Percentiles rank a stretch among this genome's conserved stretches.
Evolutionary conservation across 2,329 filamentous ascomycete species (phyloP).

Genomic region (Cladosporium austrohemisphaericum): DNA sequence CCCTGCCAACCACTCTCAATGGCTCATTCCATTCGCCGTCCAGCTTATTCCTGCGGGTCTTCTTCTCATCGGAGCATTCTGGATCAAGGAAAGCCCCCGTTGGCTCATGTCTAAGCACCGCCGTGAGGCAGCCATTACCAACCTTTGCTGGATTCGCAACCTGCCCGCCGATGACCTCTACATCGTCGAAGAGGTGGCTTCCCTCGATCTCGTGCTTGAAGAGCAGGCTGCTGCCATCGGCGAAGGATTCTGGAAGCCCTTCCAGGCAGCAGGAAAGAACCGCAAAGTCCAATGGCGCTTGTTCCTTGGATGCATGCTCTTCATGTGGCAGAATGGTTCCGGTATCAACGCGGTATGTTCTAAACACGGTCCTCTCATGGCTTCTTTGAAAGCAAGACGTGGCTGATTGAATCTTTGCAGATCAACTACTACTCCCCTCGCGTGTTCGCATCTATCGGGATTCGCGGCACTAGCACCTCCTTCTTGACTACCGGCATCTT

Average conservation of each 20-base stretch:
- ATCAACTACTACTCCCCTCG: slow-evolving; percentile 68
- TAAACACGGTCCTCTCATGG: too few species aligned
- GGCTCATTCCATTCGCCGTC: slow-evolving; percentile 54
- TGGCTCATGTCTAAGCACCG: slow-evolving; percentile 43
- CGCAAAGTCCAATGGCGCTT: slow-evolving; percentile 65
- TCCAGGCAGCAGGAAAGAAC: slow-evolving; percentile 52
- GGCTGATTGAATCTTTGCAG: too few species aligned
- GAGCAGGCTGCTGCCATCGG: slow-evolving; percentile 61
- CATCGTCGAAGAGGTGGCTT: slow-evolving; percentile 68
- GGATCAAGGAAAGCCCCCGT: slow-evolving; percentile 43
- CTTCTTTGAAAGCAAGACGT: too few species aligned
- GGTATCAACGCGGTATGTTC: slow-evolving; percentile 77
- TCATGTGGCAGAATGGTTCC: slow-evolving; percentile 73
- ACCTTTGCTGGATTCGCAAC: slow-evolving; percentile 61
- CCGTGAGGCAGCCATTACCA: slow-evolving; percentile 40
- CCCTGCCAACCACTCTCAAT: slow-evolving; percentile 41
- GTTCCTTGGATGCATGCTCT: slow-evolving; percentile 68
- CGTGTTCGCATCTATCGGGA: slow-evolving; percentile 63
- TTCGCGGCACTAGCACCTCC: slow-evolving; percentile 56
- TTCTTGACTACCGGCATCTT: slow-evolving; percentile 71
- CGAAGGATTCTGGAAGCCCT: slow-evolving; percentile 71
- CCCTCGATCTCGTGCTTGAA: slow-evolving; percentile 67
- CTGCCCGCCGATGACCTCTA: slow-evolving; percentile 58
- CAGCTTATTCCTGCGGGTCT: slow-evolving; percentile 65
- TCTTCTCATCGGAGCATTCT: slow-evolving; percentile 45